Percentiles rank a stretch among this genome's conserved stretches.
These are phyloP conservation scores for Cercospora sp. DNA, from an alignment of 2,329 filamentous ascomycete genomes.

Conservation along the genomic window DNA sequence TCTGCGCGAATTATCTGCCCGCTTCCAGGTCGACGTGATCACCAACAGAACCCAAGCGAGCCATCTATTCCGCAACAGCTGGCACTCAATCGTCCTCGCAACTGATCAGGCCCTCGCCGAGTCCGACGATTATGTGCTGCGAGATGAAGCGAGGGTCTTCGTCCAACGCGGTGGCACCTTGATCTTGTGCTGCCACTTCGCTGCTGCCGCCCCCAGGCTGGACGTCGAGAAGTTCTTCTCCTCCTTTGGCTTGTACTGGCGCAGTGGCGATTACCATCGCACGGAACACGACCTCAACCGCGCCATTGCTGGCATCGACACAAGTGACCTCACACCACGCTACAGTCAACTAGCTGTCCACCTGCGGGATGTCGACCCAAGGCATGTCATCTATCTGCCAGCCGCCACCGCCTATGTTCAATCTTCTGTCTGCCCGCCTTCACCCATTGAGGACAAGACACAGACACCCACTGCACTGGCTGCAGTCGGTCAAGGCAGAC, in stretches of 20 bases:
- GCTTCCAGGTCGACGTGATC: constrained; percentile 21
- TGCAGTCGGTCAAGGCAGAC: constrained; percentile 18
- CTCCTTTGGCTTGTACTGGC: constrained; percentile 25
- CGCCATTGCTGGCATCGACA: constrained; percentile 16
- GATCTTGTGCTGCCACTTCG: constrained; percentile 28
- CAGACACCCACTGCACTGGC: constrained; percentile 28
- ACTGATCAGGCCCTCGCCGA: constrained; percentile 24
- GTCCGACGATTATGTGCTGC: constrained; percentile 9
- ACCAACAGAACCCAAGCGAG: constrained; percentile 18
- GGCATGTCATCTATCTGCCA: constrained; percentile 28
- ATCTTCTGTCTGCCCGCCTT: constrained; percentile 23
- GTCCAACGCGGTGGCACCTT: constrained; percentile 25
- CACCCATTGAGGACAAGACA: constrained; percentile 17
- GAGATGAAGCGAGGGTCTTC: constrained; percentile 23
- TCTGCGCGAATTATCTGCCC: constrained; percentile 13
- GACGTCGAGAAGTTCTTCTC: constrained; percentile 24
- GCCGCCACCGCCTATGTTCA: constrained; percentile 14
- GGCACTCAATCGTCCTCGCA: constrained; percentile 19
- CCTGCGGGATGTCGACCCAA: constrained; percentile 19
- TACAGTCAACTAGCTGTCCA: constrained; percentile 31
- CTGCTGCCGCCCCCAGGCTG: constrained; percentile 11
- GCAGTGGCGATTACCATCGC: constrained; percentile 27
- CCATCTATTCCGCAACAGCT: constrained; percentile 9
- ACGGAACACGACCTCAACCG: constrained; percentile 25
- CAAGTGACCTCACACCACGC: constrained; percentile 6